Percentiles rank a stretch among this genome's conserved stretches.
Conservation (phyloP, 257 asterid genomes). For the Nicotiana noctiflora region DNA sequence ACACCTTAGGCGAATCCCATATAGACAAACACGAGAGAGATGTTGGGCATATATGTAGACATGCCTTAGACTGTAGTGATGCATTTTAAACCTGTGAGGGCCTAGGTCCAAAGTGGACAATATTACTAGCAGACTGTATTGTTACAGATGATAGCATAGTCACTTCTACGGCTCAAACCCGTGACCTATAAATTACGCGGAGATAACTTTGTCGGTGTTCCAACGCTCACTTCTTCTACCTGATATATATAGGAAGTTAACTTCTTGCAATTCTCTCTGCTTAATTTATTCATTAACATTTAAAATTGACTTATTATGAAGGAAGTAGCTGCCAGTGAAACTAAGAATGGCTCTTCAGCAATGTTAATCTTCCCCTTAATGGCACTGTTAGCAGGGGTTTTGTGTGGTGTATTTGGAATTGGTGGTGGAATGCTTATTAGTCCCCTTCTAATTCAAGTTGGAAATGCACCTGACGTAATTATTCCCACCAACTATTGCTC, state of each 20-base stretch:
- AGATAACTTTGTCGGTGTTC: too few relatives aligned
- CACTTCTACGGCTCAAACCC: too few relatives aligned
- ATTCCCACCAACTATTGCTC: neutral
- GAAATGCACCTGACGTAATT: constrained; percentile 71
- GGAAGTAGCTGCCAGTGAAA: constrained; percentile 32
- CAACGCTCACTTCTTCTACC: too few relatives aligned
- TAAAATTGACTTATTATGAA: constrained; percentile 1
- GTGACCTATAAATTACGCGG: too few relatives aligned
- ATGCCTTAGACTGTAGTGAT: too few relatives aligned
- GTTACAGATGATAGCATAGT: too few relatives aligned
- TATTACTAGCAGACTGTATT: too few relatives aligned
- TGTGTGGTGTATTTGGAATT: constrained; percentile 85
- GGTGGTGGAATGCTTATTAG: constrained; percentile 97
- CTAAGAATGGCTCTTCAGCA: constrained; percentile 6
- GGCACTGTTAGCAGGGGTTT: constrained; percentile 72
- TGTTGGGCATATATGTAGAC: too few relatives aligned
- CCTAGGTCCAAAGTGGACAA: too few relatives aligned
- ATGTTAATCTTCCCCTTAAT: constrained; percentile 51
- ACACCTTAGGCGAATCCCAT: too few relatives aligned
- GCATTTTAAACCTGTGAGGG: too few relatives aligned
- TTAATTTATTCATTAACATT: neutral
- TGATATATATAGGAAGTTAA: neutral
- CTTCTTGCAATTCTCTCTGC: neutral
- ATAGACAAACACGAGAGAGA: too few relatives aligned
- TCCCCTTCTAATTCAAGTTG: constrained; percentile 79